These are phyloP conservation scores for Fusarium udum DNA, from an alignment of 2,329 filamentous ascomycete species.

Conservation along the genomic window DNA sequence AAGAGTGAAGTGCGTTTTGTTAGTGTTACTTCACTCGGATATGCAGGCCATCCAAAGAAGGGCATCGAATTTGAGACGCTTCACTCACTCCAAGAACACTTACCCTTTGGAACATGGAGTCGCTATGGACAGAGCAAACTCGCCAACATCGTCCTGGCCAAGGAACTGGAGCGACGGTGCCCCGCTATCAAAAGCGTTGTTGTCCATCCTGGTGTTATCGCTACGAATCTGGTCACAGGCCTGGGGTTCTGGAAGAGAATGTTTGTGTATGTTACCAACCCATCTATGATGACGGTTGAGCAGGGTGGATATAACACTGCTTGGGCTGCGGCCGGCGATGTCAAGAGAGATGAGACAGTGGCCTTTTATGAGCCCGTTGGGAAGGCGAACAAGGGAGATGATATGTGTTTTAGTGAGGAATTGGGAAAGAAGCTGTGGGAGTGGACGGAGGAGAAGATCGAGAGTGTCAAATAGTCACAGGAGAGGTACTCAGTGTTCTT, in stretches of 20 bases:
- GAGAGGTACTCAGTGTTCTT: background rate
- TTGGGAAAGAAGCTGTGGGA: constrained; percentile 51
- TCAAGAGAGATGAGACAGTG: constrained; percentile 24
- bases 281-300: constrained; percentile 38
- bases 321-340: constrained; percentile 45
- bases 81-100: constrained; percentile 37
- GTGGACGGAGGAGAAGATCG: constrained; percentile 47
- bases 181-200: constrained; percentile 55
- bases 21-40: constrained; percentile 43
- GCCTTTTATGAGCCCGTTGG: constrained; percentile 46
- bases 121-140: constrained; percentile 63
- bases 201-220: constrained; percentile 58
- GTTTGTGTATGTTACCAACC: constrained; percentile 40
- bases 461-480: background rate
- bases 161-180: constrained; percentile 55
- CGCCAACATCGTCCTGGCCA: constrained; percentile 58
- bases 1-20: constrained; percentile 38
- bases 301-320: constrained; percentile 46
- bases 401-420: constrained; percentile 40
- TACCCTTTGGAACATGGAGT: constrained; percentile 50
- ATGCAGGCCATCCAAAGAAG: constrained; percentile 37
- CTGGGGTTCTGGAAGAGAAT: constrained; percentile 39
- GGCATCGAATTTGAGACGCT: constrained; percentile 46
- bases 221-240: constrained; percentile 42
- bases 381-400: constrained; percentile 29